A percentile compares a stretch with the other conserved stretches of the same genome.
These are phyloP conservation scores for Elsinoe perseae DNA, from an alignment of 2,329 filamentous ascomycete species.

Conservation along the genomic window DNA sequence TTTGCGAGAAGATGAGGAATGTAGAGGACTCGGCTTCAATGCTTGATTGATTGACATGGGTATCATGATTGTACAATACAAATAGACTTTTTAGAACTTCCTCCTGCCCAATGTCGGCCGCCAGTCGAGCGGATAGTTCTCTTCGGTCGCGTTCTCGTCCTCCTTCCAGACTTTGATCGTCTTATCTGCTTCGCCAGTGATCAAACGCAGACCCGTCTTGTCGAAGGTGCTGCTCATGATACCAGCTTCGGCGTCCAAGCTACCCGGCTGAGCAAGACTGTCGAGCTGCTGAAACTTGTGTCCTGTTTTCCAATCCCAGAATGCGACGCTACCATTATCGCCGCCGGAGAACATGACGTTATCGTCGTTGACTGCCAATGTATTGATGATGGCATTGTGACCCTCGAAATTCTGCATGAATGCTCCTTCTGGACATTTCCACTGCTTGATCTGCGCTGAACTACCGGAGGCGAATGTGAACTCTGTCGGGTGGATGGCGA, in stretches of 20 bases:
- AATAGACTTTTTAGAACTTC: conserved; percentile 47
- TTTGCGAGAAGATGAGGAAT: conserved; percentile 78
- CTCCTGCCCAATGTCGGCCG: conserved; percentile 69
- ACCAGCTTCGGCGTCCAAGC: conserved; percentile 85
- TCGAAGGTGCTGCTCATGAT: conserved; percentile 95
- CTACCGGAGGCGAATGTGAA: conserved; percentile 94
- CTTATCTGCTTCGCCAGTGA: conserved; percentile 94
- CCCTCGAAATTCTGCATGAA: conserved; percentile 99
- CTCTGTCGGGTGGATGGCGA: conserved; percentile 79
- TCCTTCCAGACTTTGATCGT: conserved; percentile 95
- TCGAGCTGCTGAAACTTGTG: conserved; percentile 85
- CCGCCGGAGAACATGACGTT: conserved; percentile 92
- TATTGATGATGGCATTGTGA: conserved; percentile 95
- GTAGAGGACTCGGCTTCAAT: conserved; percentile 65
- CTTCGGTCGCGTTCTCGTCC: conserved; percentile 81
- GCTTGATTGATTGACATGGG: conserved; percentile 18
- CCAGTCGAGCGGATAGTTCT: conserved; percentile 90
- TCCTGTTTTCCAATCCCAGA: conserved; percentile 99
- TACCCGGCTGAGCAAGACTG: conserved; percentile 87
- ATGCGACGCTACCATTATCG: conserved; percentile 92
- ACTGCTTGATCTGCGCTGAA: conserved; percentile 94
- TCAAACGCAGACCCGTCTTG: conserved; percentile 75
- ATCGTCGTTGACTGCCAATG: conserved; percentile 84
- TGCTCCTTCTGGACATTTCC: conserved; percentile 94
- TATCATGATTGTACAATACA: conserved; percentile 10